Percentiles rank a stretch among this genome's conserved stretches.
Evolutionary conservation across 192 early-diverging fungal species (phyloP).

Genomic region (Gigaspora rosea): DNA sequence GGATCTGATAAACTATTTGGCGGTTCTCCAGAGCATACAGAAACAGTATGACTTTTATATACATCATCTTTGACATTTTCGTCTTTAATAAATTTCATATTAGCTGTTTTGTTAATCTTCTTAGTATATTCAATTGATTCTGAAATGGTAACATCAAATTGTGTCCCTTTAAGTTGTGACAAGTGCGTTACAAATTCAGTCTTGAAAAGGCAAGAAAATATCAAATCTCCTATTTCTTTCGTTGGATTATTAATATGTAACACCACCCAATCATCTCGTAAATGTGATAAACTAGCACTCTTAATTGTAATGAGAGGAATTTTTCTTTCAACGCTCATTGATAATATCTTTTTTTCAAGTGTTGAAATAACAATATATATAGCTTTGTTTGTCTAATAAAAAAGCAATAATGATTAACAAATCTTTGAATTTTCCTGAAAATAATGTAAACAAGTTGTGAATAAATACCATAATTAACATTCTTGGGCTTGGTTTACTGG

Average conservation of each 20-base stretch:
- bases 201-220: slow-evolving; percentile 69
- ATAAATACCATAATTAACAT: slow-evolving; percentile 62
- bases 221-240: slow-evolving; percentile 58
- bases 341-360: slow-evolving; percentile 54
- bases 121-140: slow-evolving; percentile 66
- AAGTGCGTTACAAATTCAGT: slow-evolving; percentile 72
- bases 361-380: slow-evolving; percentile 63
- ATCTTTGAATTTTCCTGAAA: not conserved
- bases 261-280: slow-evolving; percentile 75
- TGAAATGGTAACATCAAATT: slow-evolving; percentile 60
- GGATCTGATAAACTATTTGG: slow-evolving; percentile 57
- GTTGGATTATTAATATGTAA: slow-evolving; percentile 57
- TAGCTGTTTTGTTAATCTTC: slow-evolving; percentile 70
- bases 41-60: slow-evolving; percentile 74
- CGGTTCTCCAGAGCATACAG: slow-evolving; percentile 61
- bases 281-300: slow-evolving; percentile 65
- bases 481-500: slow-evolving; percentile 71
- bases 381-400: slow-evolving; percentile 55
- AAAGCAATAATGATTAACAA: not conserved
- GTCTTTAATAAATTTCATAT: slow-evolving; percentile 77
- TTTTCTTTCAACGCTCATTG: slow-evolving; percentile 55
- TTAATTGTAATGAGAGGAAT: slow-evolving; percentile 57
- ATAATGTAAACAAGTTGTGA: not conserved
- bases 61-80: slow-evolving; percentile 54
- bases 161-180: slow-evolving; percentile 54